A percentile compares a stretch with the other conserved stretches of the same genome.
phyloP scores from a whole-genome alignment of 495 filamentous ascomycete species.

The Lasiosphaeris hirsuta region DNA sequence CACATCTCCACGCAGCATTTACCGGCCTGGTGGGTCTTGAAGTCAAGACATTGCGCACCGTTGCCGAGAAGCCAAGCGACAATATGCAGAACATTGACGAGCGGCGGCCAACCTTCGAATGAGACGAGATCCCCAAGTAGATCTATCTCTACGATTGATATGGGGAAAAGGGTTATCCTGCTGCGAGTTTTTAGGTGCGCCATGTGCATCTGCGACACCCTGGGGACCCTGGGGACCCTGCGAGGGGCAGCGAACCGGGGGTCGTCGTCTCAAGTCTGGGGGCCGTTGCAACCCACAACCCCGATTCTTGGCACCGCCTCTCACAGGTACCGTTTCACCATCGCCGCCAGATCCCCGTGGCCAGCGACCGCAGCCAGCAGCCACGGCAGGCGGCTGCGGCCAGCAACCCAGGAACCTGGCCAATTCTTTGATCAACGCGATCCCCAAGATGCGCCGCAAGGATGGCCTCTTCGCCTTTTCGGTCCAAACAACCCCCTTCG shows the following conservation, averaged over 20 bases:
- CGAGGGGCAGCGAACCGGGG: constrained; percentile 3
- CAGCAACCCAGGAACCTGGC: constrained; percentile 2
- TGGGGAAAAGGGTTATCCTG: not conserved
- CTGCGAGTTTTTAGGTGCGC: not conserved
- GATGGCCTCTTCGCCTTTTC: constrained; percentile 5
- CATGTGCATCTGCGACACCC: not conserved
- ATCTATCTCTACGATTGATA: not conserved
- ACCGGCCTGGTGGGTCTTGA: too few relatives aligned
- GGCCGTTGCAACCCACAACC: constrained; percentile 8
- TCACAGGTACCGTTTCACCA: constrained; percentile 33
- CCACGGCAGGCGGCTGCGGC: not conserved
- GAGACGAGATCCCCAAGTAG: not conserved
- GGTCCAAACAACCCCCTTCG: constrained; percentile 6
- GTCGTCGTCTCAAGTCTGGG: constrained; percentile 20
- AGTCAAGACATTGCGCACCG: too few relatives aligned
- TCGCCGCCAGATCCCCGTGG: constrained; percentile 13
- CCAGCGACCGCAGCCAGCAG: not conserved
- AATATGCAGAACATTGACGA: not conserved
- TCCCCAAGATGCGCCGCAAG: constrained; percentile 18
- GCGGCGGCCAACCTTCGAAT: too few relatives aligned
- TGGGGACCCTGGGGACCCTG: not conserved
- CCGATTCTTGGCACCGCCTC: constrained; percentile 28
- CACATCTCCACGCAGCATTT: too few relatives aligned
- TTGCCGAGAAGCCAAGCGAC: too few relatives aligned
- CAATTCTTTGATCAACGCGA: constrained; percentile 14